Evolutionary conservation across 495 filamentous ascomycete genomes (phyloP).

Genomic region (Pseudoneurospora amorphoporcata): DNA sequence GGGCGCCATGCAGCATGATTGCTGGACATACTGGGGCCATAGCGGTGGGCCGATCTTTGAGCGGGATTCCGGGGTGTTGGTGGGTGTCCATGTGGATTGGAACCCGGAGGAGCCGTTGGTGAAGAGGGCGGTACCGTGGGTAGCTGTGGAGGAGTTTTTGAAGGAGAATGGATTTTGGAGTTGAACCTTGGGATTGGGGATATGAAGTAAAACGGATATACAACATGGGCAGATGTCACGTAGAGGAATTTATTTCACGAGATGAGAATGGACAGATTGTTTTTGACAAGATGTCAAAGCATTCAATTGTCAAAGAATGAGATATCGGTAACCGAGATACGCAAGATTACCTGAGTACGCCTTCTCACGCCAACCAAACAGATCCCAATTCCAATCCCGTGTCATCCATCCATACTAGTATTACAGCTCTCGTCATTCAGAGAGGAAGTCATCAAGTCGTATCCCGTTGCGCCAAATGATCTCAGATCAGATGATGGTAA

Average conservation of each 20-base stretch:
- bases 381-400: neutral
- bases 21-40: constrained; percentile 48
- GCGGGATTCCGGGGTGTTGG: constrained; percentile 18
- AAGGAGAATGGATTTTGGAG: constrained; percentile 2
- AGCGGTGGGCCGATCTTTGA: constrained; percentile 35
- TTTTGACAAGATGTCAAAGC: neutral
- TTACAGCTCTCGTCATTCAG: neutral
- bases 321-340: neutral
- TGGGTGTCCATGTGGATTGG: constrained; percentile 39
- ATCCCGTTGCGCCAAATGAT: neutral
- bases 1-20: constrained; percentile 38
- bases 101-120: constrained; percentile 33
- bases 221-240: neutral
- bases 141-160: constrained; percentile 25
- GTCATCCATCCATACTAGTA: neutral
- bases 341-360: neutral
- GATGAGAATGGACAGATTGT: neutral
- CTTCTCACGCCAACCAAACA: neutral
- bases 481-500: neutral
- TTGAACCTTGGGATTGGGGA: neutral
- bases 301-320: neutral
- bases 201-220: neutral
- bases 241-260: neutral
- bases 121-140: constrained; percentile 32
- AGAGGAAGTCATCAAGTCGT: neutral